Percentiles rank a stretch among this genome's conserved stretches.
These are phyloP conservation scores for Aspergillus nidulans DNA, from an alignment of 495 filamentous ascomycete genomes.

Conservation along the genomic window DNA sequence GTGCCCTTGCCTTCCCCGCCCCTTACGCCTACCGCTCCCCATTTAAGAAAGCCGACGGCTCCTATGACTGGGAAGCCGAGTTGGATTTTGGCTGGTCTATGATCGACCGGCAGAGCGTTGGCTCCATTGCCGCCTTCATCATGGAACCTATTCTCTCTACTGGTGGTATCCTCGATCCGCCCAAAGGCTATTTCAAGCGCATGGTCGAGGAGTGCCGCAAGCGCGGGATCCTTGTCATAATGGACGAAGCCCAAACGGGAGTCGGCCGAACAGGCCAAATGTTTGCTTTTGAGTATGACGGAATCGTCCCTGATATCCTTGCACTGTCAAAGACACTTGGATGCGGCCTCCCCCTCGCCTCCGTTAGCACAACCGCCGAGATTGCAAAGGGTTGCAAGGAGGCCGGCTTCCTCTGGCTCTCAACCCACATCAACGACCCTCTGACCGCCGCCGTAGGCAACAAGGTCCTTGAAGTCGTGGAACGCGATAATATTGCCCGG, in stretches of 20 bases:
- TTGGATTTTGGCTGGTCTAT: conserved; percentile 50
- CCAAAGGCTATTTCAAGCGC: conserved; percentile 40
- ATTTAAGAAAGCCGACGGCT: conserved; percentile 45
- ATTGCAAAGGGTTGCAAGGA: conserved; percentile 39
- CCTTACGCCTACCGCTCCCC: conserved; percentile 52
- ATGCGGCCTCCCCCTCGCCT: conserved; percentile 47
- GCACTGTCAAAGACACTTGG: conserved; percentile 52
- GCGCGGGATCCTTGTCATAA: conserved; percentile 49
- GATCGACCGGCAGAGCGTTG: conserved; percentile 48
- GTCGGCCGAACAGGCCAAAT: conserved; percentile 49
- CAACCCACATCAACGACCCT: conserved; percentile 51
- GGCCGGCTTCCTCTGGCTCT: conserved; percentile 25
- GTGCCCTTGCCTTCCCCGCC: conserved; percentile 44
- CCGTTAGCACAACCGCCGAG: conserved; percentile 45
- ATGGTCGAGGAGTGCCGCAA: conserved; percentile 44
- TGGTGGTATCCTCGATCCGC: conserved; percentile 46
- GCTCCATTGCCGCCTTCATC: conserved; percentile 52
- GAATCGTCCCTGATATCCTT: conserved; percentile 49
- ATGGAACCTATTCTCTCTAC: conserved; percentile 51
- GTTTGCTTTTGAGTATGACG: conserved; percentile 47
- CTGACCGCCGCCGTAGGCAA: conserved; percentile 50
- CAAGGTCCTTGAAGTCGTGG: conserved; percentile 53
- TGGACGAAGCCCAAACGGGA: conserved; percentile 54
- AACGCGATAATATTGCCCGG: conserved; percentile 43
- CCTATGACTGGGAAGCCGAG: conserved; percentile 55